phyloP scores from a whole-genome alignment of 177 flowering plant genomes.

The Telopea speciosissima region DNA sequence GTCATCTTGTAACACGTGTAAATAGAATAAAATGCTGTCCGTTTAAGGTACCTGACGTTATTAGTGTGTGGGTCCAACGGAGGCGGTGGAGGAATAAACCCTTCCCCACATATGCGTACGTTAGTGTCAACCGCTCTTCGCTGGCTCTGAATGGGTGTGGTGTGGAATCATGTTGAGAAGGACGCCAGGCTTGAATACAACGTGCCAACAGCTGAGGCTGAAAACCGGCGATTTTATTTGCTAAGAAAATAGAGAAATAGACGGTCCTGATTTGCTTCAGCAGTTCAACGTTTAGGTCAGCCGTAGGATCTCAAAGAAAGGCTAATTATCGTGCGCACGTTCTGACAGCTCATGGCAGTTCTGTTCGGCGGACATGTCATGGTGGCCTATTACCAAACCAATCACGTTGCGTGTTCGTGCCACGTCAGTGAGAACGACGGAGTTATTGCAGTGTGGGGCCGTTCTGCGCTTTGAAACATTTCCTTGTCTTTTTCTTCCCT shows the following conservation, averaged over 20 bases:
- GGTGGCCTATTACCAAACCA: conserved; percentile 27
- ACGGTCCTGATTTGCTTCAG: conserved; percentile 17
- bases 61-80: background rate
- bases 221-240: background rate
- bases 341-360: conserved; percentile 39
- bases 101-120: background rate
- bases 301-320: background rate
- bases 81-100: background rate
- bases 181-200: background rate
- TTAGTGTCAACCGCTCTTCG: background rate
- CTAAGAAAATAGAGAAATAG: background rate
- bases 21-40: too few species aligned
- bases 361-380: conserved; percentile 5
- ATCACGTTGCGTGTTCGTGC: conserved; percentile 36
- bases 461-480: too few species aligned
- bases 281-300: background rate
- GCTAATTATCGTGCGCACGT: conserved; percentile 21
- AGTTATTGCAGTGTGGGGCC: background rate
- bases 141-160: background rate
- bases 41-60: background rate
- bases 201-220: background rate
- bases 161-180: background rate
- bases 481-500: too few species aligned
- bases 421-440: conserved; percentile 32
- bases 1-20: background rate